Evolutionary conservation across 2,329 filamentous ascomycete species (phyloP), one percentile per base, ranked within the genome.

Genomic region (Alternaria ventricosa): DNA sequence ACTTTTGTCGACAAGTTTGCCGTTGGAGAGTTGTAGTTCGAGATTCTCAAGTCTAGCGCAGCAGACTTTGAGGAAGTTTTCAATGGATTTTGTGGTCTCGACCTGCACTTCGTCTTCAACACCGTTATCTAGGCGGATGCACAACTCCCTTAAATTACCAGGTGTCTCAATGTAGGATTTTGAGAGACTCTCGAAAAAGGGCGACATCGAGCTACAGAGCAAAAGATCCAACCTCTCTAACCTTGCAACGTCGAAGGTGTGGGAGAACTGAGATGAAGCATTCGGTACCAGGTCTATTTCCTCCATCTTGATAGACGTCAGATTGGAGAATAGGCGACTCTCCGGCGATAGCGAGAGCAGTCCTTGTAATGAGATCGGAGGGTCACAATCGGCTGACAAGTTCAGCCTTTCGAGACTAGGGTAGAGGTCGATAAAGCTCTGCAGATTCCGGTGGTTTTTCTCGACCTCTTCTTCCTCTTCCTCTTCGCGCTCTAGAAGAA

Each of bases 1-100:
- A 13, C 27, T 27, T 28, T 49, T 49, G 46, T 18, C 25, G 11
- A 49, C 46, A 28, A 28, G 23, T 25, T 18, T 18, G 46, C 15
- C 25, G 1, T 8, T 12, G 10, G 1, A 0, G 1, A 49, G 46
- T 1, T 10, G 0, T 49, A 49, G 1, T 0, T 1, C 13, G 2
- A 49, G 25, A n/a, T 49, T n/a, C 23, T 49, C 25, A 18, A 49
- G 46, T 49, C 27, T 28, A 27, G 43, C 5, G 23, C 23, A 6
- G 25, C 46, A 49, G 2, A n/a, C 25, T 28, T 20, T 49, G 10
- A 49, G 46, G 0, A 49, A 18, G 6, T 20, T 28, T 27, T 49
- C 46, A 28, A 28, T 8, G 18, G 46, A 49, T 25, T 4, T 1
- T 20, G n/a, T 13, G 6, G 46, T 49, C 25, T 49, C 1, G 23